Conservation (phyloP, 441 rosid genomes). For the Gossypium gossypioides region DNA sequence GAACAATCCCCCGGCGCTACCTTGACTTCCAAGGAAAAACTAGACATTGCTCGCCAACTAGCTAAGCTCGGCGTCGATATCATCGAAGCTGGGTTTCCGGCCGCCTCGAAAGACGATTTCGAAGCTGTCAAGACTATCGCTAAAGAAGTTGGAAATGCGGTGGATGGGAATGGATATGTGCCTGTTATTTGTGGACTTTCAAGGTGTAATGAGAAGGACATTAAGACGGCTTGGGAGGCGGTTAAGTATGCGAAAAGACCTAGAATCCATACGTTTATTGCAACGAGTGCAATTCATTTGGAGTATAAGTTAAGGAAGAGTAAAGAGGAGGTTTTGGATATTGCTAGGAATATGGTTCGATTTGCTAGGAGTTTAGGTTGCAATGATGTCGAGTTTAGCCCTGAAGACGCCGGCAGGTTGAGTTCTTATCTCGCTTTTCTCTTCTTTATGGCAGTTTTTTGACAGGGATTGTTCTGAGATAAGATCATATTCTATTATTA, state of each 20-base stretch:
- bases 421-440: not conserved
- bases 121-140: constrained; percentile 74
- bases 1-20: constrained; percentile 94
- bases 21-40: constrained; percentile 72
- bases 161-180: constrained; percentile 50
- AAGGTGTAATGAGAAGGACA: constrained; percentile 73
- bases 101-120: constrained; percentile 75
- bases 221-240: constrained; percentile 74
- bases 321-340: constrained; percentile 58
- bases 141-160: constrained; percentile 49
- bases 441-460: not conserved
- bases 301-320: constrained; percentile 70
- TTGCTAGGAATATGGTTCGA: constrained; percentile 55
- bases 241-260: constrained; percentile 74
- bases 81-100: constrained; percentile 87
- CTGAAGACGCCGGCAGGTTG: constrained; percentile 92
- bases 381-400: constrained; percentile 78
- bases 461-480: not conserved
- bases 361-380: constrained; percentile 73
- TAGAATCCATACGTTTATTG: constrained; percentile 75
- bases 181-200: constrained; percentile 88
- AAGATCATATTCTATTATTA: not conserved
- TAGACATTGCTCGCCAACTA: constrained; percentile 71
- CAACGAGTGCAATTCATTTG: constrained; percentile 75
- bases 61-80: constrained; percentile 79